Evolutionary conservation across 2,329 filamentous ascomycete genomes (phyloP).

Genomic region (Dryadomyces quercivorus): DNA sequence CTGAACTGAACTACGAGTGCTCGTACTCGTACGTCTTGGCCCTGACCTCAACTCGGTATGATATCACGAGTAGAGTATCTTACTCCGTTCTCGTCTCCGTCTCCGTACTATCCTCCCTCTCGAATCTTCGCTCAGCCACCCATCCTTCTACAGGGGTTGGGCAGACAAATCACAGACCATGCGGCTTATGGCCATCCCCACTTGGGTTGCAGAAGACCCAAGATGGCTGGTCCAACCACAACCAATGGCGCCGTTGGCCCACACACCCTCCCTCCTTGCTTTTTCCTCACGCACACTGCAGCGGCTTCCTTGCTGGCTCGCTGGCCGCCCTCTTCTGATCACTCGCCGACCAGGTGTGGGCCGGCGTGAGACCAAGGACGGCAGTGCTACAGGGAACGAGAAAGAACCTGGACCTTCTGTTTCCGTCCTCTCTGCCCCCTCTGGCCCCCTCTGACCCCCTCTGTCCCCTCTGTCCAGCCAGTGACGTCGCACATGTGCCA

Average conservation of each 20-base stretch:
- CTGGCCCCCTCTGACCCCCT: neutral
- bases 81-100: too few species aligned
- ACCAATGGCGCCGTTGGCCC: constrained; percentile 2
- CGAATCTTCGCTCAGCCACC: neutral
- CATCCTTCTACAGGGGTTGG: neutral
- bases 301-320: neutral
- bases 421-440: neutral
- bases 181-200: constrained; percentile 9
- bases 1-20: too few species aligned
- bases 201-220: constrained; percentile 8
- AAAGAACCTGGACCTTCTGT: neutral
- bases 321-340: neutral
- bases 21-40: too few species aligned
- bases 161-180: neutral
- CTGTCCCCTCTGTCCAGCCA: neutral
- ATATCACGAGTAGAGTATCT: too few species aligned
- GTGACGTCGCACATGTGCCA: neutral
- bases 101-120: too few species aligned
- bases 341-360: neutral
- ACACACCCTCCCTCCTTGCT: neutral
- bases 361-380: neutral
- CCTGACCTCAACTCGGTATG: too few species aligned
- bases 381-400: neutral
- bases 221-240: constrained; percentile 3
- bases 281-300: neutral